Evolutionary conservation across 2,329 filamentous ascomycete genomes (phyloP).

Genomic region (Sporothrix curviconia): DNA sequence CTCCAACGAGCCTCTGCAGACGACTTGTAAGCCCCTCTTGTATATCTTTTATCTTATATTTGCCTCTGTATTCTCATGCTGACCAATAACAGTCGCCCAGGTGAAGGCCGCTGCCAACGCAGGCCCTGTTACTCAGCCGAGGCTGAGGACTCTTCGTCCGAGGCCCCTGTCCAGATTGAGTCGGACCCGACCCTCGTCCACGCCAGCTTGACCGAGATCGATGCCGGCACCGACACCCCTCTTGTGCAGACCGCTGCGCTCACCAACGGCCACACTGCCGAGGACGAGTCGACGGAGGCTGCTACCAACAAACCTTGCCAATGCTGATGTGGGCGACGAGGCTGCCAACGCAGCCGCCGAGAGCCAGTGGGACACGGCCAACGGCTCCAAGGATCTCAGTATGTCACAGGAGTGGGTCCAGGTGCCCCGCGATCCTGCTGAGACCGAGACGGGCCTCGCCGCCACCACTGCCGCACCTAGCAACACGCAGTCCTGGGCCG

Average conservation of each 20-base stretch:
- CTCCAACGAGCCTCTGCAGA: slow-evolving; percentile 55
- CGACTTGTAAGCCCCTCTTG: slow-evolving; percentile 54
- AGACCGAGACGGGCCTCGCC: slow-evolving; percentile 61
- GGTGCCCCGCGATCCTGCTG: slow-evolving; percentile 63
- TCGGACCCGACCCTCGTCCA: slow-evolving; percentile 63
- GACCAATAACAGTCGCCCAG: slow-evolving; percentile 42
- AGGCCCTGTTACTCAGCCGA: slow-evolving; percentile 30
- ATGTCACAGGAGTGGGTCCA: slow-evolving; percentile 67
- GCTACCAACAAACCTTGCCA: slow-evolving; percentile 28
- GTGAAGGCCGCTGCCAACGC: slow-evolving; percentile 54
- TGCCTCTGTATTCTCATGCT: not conserved
- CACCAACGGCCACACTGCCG: slow-evolving; percentile 12
- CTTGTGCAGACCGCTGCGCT: not conserved
- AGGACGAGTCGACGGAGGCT: not conserved
- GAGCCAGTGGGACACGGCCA: slow-evolving; percentile 54
- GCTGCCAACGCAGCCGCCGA: slow-evolving; percentile 57
- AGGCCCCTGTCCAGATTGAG: slow-evolving; percentile 27
- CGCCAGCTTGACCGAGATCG: slow-evolving; percentile 62
- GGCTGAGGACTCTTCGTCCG: slow-evolving; percentile 26
- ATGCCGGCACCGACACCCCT: slow-evolving; percentile 28
- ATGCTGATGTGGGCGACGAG: slow-evolving; percentile 44
- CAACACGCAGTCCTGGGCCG: slow-evolving; percentile 69
- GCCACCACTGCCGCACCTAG: slow-evolving; percentile 52
- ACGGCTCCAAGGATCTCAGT: slow-evolving; percentile 34
- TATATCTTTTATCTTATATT: not conserved